Conservation (phyloP, 306 rosid species). For the Vachellia pachyceras region DNA sequence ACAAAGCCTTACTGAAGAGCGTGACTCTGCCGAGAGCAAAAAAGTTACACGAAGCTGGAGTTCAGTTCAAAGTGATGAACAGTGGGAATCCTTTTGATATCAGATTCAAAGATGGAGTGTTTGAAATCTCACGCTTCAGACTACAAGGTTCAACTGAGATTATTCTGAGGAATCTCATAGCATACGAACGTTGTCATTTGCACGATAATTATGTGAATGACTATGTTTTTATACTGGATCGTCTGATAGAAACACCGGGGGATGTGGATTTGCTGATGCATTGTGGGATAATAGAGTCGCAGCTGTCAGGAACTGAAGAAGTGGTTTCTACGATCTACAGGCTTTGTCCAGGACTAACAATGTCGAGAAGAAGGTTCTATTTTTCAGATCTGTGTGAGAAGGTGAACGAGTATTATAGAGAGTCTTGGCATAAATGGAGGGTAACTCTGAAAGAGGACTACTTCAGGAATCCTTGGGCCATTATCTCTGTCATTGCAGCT, state of each 20-base stretch:
- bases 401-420: not conserved
- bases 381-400: not conserved
- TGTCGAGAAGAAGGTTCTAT: not conserved
- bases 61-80: conserved; percentile 24
- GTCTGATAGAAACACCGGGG: conserved; percentile 14
- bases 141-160: not conserved
- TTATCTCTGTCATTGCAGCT: not conserved
- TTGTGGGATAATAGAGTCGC: conserved; percentile 34
- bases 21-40: not conserved
- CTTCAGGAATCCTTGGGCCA: conserved; percentile 4
- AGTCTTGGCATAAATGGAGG: conserved; percentile 4
- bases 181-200: conserved; percentile 41
- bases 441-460: not conserved
- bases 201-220: conserved; percentile 3
- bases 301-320: conserved; percentile 1
- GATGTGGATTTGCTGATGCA: conserved; percentile 41
- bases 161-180: conserved; percentile 29
- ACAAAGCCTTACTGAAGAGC: not conserved
- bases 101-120: conserved; percentile 19
- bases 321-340: conserved; percentile 22
- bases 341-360: not conserved
- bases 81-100: conserved; percentile 28
- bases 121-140: conserved; percentile 31
- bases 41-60: conserved; percentile 37
- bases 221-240: conserved; percentile 33